A percentile compares a stretch with the other conserved stretches of the same genome.
Conservation (phyloP, 305 asterid genomes). For the Nicotiana rustica region DNA sequence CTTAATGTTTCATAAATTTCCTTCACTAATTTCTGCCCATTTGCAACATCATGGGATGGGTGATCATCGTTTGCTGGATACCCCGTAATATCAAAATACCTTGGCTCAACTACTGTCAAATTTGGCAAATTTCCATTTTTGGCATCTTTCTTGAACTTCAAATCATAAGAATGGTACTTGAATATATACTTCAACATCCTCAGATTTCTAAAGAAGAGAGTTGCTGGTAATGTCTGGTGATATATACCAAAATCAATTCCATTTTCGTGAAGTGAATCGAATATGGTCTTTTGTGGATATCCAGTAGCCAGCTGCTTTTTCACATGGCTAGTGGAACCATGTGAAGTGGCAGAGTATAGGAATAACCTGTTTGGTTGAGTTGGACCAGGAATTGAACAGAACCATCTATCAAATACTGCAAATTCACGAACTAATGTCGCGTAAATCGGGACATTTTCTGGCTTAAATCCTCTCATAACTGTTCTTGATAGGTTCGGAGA, state of each 20-base stretch:
- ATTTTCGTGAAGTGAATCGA: slow-evolving; percentile 68
- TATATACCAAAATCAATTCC: slow-evolving; percentile 69
- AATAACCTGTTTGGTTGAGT: slow-evolving; percentile 74
- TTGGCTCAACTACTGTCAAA: slow-evolving; percentile 76
- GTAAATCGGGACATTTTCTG: slow-evolving; percentile 59
- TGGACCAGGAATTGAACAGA: slow-evolving; percentile 68
- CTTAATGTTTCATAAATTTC: slow-evolving; percentile 82
- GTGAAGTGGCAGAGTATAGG: slow-evolving; percentile 84
- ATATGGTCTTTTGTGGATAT: slow-evolving; percentile 76
- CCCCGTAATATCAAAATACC: slow-evolving; percentile 73
- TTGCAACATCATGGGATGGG: slow-evolving; percentile 90
- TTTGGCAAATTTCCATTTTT: slow-evolving; percentile 68
- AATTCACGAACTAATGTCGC: slow-evolving; percentile 59
- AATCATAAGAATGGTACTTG: slow-evolving; percentile 62
- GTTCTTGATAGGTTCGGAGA: slow-evolving; percentile 58
- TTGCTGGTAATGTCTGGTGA: slow-evolving; percentile 67
- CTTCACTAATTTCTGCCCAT: slow-evolving; percentile 83
- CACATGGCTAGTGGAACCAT: slow-evolving; percentile 76
- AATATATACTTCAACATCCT: slow-evolving; percentile 74
- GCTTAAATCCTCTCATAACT: slow-evolving; percentile 82
- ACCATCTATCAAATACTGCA: slow-evolving; percentile 72
- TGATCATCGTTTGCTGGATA: slow-evolving; percentile 81
- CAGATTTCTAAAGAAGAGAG: slow-evolving; percentile 67
- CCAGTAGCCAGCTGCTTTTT: slow-evolving; percentile 61
- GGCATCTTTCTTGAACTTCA: slow-evolving; percentile 73